Base-by-base conservation (phyloP, 495 filamentous ascomycete species). In the Penicillium chermesinum region DNA sequence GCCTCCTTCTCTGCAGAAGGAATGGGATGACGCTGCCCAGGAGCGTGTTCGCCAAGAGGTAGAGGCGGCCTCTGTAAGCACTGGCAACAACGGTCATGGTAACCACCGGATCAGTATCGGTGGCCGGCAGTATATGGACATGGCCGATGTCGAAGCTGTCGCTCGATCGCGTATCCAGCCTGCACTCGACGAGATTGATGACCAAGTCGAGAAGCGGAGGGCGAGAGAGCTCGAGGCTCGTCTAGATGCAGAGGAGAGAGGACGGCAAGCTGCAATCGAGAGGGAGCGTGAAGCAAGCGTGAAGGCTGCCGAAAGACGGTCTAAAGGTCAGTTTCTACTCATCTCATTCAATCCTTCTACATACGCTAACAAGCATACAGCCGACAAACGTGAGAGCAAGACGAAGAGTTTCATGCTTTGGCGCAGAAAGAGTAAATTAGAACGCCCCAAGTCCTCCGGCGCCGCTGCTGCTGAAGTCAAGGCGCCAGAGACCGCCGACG, bases 151-250 rank as follows among this genome's bases (percentile, higher is more conserved):
- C 34, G 85, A 96, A 46, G 80, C 78, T 9, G 83, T 96, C 50
- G 93, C 93, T 0, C 79, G 80, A 8, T 76, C 77, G 25, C 83
- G 85, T 56, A 76, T 98, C n/a, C 87, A 89, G 63, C 93, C 93
- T 14, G 80, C 93, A 0, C 63, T 98, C n/a, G 87, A 96, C 58
- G 88, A 95, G 54, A 94, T 98, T 32, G 81, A 82, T 40, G 83
- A 84, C 15, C 83, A 79, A 25, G 84, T 85, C 0, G 87, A 91
- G 57, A 70, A 70, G 39, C 82, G 87, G 55, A 73, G 74, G 33
- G 81, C 81, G 9, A 66, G 75, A 44, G 80, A 85, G 38, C 58
- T 79, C 30, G 83, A 83, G 53, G 64, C 67, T 13, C 69, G 75
- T 10, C 63, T 82, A 17, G 78, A 84, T 48, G 66, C 73, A 38